phyloP scores from a whole-genome alignment of 345 rosid genomes.

The Eucalyptus albens region DNA sequence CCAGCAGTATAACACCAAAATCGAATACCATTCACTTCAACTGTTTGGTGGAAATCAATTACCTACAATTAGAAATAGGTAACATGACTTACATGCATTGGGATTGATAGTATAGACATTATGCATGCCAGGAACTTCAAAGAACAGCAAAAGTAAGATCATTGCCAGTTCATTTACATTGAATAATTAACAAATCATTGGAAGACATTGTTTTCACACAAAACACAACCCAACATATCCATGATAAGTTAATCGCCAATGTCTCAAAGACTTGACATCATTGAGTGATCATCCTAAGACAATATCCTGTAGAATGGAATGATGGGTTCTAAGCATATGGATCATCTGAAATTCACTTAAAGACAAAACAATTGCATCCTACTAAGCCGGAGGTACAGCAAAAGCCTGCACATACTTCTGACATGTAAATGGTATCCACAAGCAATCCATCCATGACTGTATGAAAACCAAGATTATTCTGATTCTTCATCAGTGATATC shows the following conservation, averaged over 20 bases:
- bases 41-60: conserved; percentile 87
- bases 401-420: background rate
- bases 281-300: background rate
- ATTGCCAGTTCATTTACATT: background rate
- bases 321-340: background rate
- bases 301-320: background rate
- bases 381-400: background rate
- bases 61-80: conserved; percentile 21
- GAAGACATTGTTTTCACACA: background rate
- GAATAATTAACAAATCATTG: background rate
- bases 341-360: background rate
- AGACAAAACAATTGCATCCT: background rate
- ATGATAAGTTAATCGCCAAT: background rate
- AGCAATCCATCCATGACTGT: background rate
- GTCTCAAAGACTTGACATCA: background rate
- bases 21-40: conserved; percentile 81
- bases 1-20: conserved; percentile 99
- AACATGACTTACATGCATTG: background rate
- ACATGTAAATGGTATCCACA: background rate
- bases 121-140: background rate
- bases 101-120: background rate
- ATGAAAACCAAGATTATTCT: background rate
- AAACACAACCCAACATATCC: background rate
- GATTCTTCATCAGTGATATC: background rate
- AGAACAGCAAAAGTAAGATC: background rate